phyloP scores from a whole-genome alignment of 2,329 filamentous ascomycete species.

The Penicillium sp. region DNA sequence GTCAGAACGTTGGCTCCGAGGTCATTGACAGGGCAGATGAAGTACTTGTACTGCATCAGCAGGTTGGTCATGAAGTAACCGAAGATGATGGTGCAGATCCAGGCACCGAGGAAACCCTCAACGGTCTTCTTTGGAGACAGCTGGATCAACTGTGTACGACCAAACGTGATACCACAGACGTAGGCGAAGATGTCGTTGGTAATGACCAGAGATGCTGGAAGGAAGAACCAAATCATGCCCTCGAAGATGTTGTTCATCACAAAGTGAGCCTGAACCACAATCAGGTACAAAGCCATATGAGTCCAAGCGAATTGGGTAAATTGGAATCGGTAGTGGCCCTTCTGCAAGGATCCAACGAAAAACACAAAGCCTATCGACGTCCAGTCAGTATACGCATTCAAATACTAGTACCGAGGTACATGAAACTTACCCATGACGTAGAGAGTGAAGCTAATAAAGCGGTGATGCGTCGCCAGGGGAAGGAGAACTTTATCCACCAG shows the following conservation, averaged over 20 bases:
- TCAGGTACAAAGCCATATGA: slow-evolving; percentile 97
- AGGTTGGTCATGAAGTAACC: slow-evolving; percentile 79
- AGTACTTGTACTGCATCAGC: slow-evolving; percentile 90
- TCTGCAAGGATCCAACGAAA: slow-evolving; percentile 92
- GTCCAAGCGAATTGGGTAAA: slow-evolving; percentile 99
- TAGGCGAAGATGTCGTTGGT: slow-evolving; percentile 99
- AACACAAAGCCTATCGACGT: slow-evolving; percentile 79
- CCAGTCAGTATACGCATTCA: slow-evolving; percentile 20
- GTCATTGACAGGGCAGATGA: slow-evolving; percentile 96
- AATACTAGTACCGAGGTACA: slow-evolving; percentile 14
- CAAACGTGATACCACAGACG: slow-evolving; percentile 95
- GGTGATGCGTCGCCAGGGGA: slow-evolving; percentile 92
- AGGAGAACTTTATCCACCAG: slow-evolving; percentile 90
- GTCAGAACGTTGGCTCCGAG: slow-evolving; percentile 92
- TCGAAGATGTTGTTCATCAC: slow-evolving; percentile 99
- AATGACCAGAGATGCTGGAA: slow-evolving; percentile 91
- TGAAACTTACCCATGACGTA: slow-evolving; percentile 81
- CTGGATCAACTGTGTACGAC: slow-evolving; percentile 94
- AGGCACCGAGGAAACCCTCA: slow-evolving; percentile 93
- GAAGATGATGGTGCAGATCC: slow-evolving; percentile 91
- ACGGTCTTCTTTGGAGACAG: slow-evolving; percentile 99
- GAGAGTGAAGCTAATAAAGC: slow-evolving; percentile 98
- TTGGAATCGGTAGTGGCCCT: slow-evolving; percentile 96
- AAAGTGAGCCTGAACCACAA: slow-evolving; percentile 97
- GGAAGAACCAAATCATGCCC: slow-evolving; percentile 99